Evolutionary conservation across 257 asterid genomes (phyloP), one percentile per base, ranked within the genome.

Genomic region (Solanum tarijense): DNA sequence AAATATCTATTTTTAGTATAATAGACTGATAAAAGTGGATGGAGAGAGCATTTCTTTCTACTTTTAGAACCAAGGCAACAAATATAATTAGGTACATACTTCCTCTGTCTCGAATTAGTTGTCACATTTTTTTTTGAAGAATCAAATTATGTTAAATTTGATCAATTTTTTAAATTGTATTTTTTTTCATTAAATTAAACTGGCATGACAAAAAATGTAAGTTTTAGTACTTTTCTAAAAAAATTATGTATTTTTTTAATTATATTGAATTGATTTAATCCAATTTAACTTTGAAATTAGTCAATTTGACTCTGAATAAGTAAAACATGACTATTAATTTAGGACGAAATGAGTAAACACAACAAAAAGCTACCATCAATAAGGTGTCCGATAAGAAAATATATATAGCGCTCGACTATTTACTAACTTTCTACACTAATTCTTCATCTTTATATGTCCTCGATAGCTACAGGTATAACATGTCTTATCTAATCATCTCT

Each of bases 381-480:
- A 18, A 18, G 65, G 65, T 55, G 25, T 55, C 1, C 0, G 65
- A 55, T 55, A 55, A 55, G 65, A 1, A 55, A 52, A 55, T 7
- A 1, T 20, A 20, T 55, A 20, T 55, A 20, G 0, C 5, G 11
- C 0, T 55, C 11, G 11, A 55, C 1, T 7, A 55, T 20, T 4
- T 18, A 55, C 11, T 0, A 0, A 20, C 23, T 0, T 55, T 55
- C 11, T 55, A 55, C 12, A 0, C 10, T 20, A 55, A 3, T 55
- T 0, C 1, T 55, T 20, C 65, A 20, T 55, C n/a, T 55, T 55
- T 52, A 20, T 55, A 55, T 55, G 65, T 55, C 25, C 65, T 55
- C 2, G 0, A 3, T 20, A 55, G 25, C 65, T 55, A 20, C 2
- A 55, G 0, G 25, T 55, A 0, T 55, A 0, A 20, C 65, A 20